Evolutionary conservation across 208 protist genomes (phyloP).

Genomic region (Leishmania turanica): DNA sequence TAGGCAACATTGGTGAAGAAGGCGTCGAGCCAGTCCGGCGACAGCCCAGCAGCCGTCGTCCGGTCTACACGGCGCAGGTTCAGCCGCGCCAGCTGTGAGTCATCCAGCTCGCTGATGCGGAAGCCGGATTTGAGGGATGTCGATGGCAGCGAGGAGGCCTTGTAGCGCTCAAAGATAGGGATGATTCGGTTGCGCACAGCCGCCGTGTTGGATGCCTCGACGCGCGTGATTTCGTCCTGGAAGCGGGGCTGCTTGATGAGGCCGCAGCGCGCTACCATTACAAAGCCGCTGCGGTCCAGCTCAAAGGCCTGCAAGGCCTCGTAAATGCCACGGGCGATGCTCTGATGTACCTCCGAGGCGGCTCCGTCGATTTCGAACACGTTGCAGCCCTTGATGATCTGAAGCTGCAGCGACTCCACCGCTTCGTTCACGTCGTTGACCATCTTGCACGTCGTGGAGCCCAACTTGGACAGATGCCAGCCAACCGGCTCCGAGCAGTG

Average conservation of each 20-base stretch:
- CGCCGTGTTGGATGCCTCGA: constrained; percentile 79
- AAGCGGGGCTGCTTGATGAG: constrained; percentile 80
- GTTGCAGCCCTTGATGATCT: constrained; percentile 91
- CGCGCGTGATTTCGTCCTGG: constrained; percentile 78
- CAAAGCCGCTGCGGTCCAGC: constrained; percentile 86
- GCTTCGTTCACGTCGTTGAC: constrained; percentile 80
- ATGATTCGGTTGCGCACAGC: constrained; percentile 81
- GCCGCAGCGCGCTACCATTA: constrained; percentile 76
- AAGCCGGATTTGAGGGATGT: constrained; percentile 87
- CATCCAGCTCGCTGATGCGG: constrained; percentile 73
- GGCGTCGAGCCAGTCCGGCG: constrained; percentile 87
- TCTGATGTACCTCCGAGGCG: constrained; percentile 81
- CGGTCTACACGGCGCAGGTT: constrained; percentile 72
- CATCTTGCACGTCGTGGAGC: constrained; percentile 88
- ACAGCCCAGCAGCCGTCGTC: constrained; percentile 67
- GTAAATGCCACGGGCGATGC: constrained; percentile 71
- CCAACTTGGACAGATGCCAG: constrained; percentile 85
- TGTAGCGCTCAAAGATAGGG: constrained; percentile 87
- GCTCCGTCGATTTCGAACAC: constrained; percentile 88
- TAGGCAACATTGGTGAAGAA: constrained; percentile 89
- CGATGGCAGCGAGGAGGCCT: constrained; percentile 84
- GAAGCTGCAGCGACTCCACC: constrained; percentile 86
- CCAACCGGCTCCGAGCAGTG: constrained; percentile 70
- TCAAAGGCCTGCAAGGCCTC: constrained; percentile 87
- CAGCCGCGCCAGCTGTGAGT: constrained; percentile 71